Evolutionary conservation across 1,139 yeast species (phyloP), one percentile per base, ranked within the genome.

Genomic region (Kazachstania sp.): DNA sequence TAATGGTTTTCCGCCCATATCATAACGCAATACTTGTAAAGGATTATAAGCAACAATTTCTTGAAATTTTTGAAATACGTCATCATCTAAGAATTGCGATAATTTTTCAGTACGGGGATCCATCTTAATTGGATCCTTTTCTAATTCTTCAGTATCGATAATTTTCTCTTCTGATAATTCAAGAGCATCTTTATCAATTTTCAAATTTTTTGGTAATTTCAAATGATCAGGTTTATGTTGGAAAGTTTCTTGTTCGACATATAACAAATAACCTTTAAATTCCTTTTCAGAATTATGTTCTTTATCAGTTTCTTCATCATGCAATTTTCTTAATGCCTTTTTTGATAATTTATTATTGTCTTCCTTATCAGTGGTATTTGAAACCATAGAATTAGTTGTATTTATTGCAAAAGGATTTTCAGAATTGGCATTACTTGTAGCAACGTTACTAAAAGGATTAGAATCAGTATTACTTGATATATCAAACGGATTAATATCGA

Each of bases 1-100:
- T 34, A 90, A 68, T 5, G 97, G 96, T 41, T 69, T 68, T 1
- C 94, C 95, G 26, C 81, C 81, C 42, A 81, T 60, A 46, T 87
- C 86, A 65, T 90, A 90, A 49, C 98, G 75, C 41, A 92, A 72
- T 2, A 92, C 86, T 66, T 92, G 98, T 1, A 75, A 73, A 4
- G 97, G 92, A 61, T 92, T 92, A 59, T 83, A 84, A 15, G 81
- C 81, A 11, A 86, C 83, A 3, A 79, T 71, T 45, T 78, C 81
- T 31, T 86, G 77, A 63, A 92, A 92, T 48, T 79, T 77, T 60
- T 85, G 90, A 67, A 92, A 92, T 15, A 76, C 77, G 50, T 78
- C 79, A 62, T 88, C 97, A 51, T 83, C 85, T 52, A 83, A 71
- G 70, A 81, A 61, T 36, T 67, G 73, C 40, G 70, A 61, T 2